These are phyloP conservation scores for Aschersonia sp. DNA, from an alignment of 2,329 filamentous ascomycete species.

Conservation along the genomic window DNA sequence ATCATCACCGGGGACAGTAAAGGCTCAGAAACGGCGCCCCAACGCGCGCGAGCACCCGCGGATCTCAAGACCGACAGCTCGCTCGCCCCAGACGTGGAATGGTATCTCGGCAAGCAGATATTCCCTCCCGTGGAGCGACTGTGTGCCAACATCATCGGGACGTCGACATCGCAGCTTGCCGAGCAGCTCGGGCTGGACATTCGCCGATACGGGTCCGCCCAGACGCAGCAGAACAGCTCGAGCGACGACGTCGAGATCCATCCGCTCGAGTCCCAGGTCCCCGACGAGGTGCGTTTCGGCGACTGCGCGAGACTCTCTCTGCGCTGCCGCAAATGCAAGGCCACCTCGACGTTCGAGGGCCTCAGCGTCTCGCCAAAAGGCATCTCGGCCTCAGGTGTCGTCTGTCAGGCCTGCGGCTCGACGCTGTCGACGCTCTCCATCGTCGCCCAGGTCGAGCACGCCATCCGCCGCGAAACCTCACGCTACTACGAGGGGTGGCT, in stretches of 20 bases:
- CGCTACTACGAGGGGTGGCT: constrained; percentile 91
- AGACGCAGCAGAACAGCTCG: constrained; percentile 31
- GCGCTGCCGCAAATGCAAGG: constrained; percentile 69
- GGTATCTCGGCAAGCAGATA: constrained; percentile 96
- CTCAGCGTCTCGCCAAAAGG: constrained; percentile 42
- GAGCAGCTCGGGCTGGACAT: constrained; percentile 90
- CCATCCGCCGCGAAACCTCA: constrained; percentile 63
- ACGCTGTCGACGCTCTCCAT: constrained; percentile 57
- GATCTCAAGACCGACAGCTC: constrained; percentile 66
- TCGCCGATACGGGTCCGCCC: constrained; percentile 55
- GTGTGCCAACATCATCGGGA: constrained; percentile 88
- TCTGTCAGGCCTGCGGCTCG: constrained; percentile 56
- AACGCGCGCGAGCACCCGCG: constrained; percentile 76
- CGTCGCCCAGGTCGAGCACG: constrained; percentile 74
- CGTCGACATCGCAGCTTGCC: constrained; percentile 76
- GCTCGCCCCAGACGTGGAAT: constrained; percentile 84
- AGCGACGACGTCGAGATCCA: constrained; percentile 60
- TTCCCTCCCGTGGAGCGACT: constrained; percentile 95
- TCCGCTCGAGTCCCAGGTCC: constrained; percentile 86
- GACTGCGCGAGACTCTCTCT: constrained; percentile 64
- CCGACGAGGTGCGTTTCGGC: constrained; percentile 79
- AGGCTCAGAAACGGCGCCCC: constrained; percentile 58
- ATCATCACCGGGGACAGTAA: constrained; percentile 69
- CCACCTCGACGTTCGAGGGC: constrained; percentile 61
- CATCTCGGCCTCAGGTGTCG: constrained; percentile 60